These are phyloP conservation scores for Quercus mongolica DNA, from an alignment of 306 rosid species.

Conservation along the genomic window DNA sequence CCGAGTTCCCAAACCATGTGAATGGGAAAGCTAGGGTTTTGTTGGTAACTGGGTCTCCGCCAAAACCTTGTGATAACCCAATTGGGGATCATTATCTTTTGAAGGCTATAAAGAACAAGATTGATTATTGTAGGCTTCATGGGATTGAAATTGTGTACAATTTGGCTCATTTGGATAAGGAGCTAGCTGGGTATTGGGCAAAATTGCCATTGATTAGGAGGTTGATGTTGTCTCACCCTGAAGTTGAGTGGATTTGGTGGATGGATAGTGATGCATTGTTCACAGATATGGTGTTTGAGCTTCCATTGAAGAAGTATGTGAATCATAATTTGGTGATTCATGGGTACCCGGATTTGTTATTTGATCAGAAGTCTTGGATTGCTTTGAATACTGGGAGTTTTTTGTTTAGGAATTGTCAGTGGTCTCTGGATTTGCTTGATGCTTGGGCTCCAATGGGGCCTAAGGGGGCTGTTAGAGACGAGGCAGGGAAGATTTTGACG, in stretches of 20 bases:
- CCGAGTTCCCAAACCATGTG: slow-evolving; percentile 56
- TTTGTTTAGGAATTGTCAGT: slow-evolving; percentile 85
- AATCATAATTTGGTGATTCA: slow-evolving; percentile 76
- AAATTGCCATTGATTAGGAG: slow-evolving; percentile 86
- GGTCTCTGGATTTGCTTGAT: slow-evolving; percentile 97
- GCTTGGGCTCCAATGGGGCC: slow-evolving; percentile 99
- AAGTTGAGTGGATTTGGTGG: slow-evolving; percentile 99
- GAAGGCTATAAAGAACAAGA: slow-evolving; percentile 85
- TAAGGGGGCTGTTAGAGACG: slow-evolving; percentile 72
- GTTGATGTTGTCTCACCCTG: slow-evolving; percentile 90
- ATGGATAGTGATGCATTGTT: slow-evolving; percentile 98
- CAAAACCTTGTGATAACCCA: slow-evolving; percentile 92
- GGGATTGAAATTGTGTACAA: slow-evolving; percentile 95
- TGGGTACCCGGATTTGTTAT: slow-evolving; percentile 92
- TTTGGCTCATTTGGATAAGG: slow-evolving; percentile 90
- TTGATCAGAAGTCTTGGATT: slow-evolving; percentile 95
- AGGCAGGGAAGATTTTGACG: slow-evolving; percentile 83
- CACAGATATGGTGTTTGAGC: slow-evolving; percentile 86
- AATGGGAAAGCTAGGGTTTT: slow-evolving; percentile 78
- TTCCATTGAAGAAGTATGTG: slow-evolving; percentile 67
- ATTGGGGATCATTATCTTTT: slow-evolving; percentile 90
- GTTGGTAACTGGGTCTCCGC: slow-evolving; percentile 90
- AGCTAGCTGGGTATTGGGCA: slow-evolving; percentile 98
- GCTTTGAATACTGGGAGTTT: slow-evolving; percentile 93
- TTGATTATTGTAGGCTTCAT: slow-evolving; percentile 91